Evolutionary conservation across 1,284 basidiomycete genomes (phyloP), one percentile per base, ranked within the genome.

Genomic region (Cryptococcus deneoformans): DNA sequence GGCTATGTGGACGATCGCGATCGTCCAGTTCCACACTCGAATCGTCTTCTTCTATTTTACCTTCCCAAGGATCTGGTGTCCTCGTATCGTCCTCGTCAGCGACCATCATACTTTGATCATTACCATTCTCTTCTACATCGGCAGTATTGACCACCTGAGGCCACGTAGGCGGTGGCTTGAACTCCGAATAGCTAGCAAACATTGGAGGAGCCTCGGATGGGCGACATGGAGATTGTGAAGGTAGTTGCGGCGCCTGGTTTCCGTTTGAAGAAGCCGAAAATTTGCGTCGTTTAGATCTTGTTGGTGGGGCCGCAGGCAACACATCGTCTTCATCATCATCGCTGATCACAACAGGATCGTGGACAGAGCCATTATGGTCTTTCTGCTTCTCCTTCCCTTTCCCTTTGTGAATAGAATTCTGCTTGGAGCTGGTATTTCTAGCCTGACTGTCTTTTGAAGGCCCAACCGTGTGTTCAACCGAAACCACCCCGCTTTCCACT

Each of bases 61-160:
- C 59, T 29, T 60, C 58, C 9, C 56, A 61, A 7, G 58, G 61
- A 48, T 69, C 63, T 24, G 61, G 59, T 5, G 50, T 54, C 39
- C 59, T 11, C 42, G 54, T 53, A 36, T 57, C 57, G 46, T 63
- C 64, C 37, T 63, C 49, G 44, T 57, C 56, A 43, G 53, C 54
- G 5, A 12, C 11, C 16, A 12, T 42, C 29, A 29, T 29, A 5
- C 11, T 44, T 0, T 16, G 9, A 14, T 51, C 49, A 1, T 56
- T 57, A 14, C 36, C 56, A 40, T 62, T 58, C 12, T 59, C 66
- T 29, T 62, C 63, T 9, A 57, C 52, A 16, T 57, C 60, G 7
- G 59, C 65, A 24, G 67, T 69, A 47, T 68, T 67, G 58, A 73
- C 61, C 48, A 72, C 64, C 10, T 67, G 53, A 10, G 70, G 71